A percentile compares a stretch with the other conserved stretches of the same genome.
These are phyloP conservation scores for Russula ochroleuca DNA, from an alignment of 768 basidiomycete genomes.

Conservation along the genomic window DNA sequence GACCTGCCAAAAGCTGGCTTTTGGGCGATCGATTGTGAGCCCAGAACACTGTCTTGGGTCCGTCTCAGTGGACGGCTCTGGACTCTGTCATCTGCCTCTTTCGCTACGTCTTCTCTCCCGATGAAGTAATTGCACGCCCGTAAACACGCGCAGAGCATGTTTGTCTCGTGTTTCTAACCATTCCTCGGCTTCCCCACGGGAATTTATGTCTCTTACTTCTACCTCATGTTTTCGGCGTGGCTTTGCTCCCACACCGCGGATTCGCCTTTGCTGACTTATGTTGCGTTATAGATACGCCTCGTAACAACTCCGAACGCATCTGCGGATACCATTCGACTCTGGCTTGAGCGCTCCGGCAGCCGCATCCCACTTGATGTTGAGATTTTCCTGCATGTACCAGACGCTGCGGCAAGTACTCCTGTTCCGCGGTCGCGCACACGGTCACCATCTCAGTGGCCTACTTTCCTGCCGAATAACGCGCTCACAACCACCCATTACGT, in stretches of 20 bases:
- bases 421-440: constrained; percentile 24
- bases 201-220: constrained; percentile 10
- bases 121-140: constrained; percentile 22
- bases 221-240: constrained; percentile 26
- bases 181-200: constrained; percentile 11
- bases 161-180: constrained; percentile 21
- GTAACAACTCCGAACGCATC: constrained; percentile 65
- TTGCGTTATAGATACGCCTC: constrained; percentile 56
- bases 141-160: constrained; percentile 13
- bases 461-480: constrained; percentile 27
- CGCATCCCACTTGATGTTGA: constrained; percentile 73
- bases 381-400: constrained; percentile 58
- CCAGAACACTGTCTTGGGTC: constrained; percentile 13
- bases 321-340: constrained; percentile 74
- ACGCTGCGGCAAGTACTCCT: constrained; percentile 24
- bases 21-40: constrained; percentile 10
- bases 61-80: constrained; percentile 4
- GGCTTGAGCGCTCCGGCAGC: constrained; percentile 75
- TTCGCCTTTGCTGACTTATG: constrained; percentile 24
- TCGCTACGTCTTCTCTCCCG: constrained; percentile 19
- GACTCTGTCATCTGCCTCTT: constrained; percentile 13
- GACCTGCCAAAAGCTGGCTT: constrained; percentile 14
- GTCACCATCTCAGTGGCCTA: constrained; percentile 29
- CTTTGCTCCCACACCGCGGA: constrained; percentile 20
- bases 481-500: constrained; percentile 29